Evolutionary conservation across 2,329 filamentous ascomycete genomes (phyloP).

Genomic region (Pseudogymnoascus sp.): DNA sequence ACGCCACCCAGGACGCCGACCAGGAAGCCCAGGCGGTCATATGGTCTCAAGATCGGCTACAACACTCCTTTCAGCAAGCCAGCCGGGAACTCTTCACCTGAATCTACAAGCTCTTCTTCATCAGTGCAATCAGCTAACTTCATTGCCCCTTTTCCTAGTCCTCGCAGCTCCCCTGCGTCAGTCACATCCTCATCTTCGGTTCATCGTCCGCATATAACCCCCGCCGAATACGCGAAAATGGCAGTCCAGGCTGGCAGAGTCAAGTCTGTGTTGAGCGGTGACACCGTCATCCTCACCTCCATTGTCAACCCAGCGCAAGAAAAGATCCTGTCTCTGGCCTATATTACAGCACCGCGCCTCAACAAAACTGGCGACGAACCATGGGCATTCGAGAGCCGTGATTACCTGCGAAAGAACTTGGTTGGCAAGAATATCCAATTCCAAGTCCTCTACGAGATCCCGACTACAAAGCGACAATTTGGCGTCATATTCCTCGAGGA

Average conservation of each 20-base stretch:
- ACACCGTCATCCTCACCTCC: constrained; percentile 79
- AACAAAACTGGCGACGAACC: constrained; percentile 86
- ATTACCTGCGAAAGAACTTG: constrained; percentile 75
- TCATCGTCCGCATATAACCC: constrained; percentile 27
- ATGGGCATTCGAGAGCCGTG: constrained; percentile 88
- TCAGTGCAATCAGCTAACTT: constrained; percentile 22
- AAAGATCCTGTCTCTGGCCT: constrained; percentile 82
- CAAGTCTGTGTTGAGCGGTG: constrained; percentile 90
- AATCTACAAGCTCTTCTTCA: background rate
- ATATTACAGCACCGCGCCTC: constrained; percentile 80
- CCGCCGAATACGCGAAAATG: constrained; percentile 27
- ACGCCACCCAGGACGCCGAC: background rate
- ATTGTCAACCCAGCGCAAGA: constrained; percentile 69
- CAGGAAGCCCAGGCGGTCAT: background rate
- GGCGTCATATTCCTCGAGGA: constrained; percentile 71
- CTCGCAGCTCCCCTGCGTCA: constrained; percentile 11
- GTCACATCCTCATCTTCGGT: constrained; percentile 27
- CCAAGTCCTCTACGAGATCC: constrained; percentile 78
- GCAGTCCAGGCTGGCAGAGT: constrained; percentile 56
- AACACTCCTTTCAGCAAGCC: background rate
- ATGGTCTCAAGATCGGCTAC: background rate
- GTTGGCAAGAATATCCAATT: constrained; percentile 86
- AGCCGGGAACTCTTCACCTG: background rate
- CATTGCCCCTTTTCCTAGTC: constrained; percentile 17
- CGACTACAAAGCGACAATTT: constrained; percentile 80